Evolutionary conservation across 768 basidiomycete species (phyloP).

Genomic region (Boletus rubroflammeus): DNA sequence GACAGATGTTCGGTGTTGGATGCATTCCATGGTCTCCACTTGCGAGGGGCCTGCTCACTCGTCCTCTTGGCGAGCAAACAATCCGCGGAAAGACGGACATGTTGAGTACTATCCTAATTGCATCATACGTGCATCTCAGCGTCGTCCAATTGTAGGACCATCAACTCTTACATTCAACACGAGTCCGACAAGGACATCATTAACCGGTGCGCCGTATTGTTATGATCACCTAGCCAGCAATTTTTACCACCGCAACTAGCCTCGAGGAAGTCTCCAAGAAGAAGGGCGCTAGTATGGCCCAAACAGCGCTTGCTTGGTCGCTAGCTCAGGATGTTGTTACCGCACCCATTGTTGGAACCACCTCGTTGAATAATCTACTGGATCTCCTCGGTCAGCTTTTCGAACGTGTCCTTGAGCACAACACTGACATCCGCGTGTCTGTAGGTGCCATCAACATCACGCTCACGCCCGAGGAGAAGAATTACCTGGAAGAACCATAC

Average conservation of each 20-base stretch:
- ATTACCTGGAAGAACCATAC: slow-evolving; percentile 10
- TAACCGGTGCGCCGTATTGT: background rate
- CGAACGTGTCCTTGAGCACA: background rate
- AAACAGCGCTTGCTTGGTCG: slow-evolving; percentile 3
- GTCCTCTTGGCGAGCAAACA: slow-evolving; percentile 2
- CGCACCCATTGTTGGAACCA: slow-evolving; percentile 7
- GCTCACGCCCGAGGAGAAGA: slow-evolving; percentile 9
- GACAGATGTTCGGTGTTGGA: slow-evolving; percentile 28
- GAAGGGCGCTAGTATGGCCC: background rate
- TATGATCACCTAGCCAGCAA: background rate
- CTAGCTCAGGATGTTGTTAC: slow-evolving; percentile 6
- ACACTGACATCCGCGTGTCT: background rate
- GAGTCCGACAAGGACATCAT: slow-evolving; percentile 11
- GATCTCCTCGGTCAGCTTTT: slow-evolving; percentile 7
- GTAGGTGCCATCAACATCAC: slow-evolving; percentile 5
- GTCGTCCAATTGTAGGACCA: background rate
- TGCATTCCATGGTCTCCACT: slow-evolving; percentile 5
- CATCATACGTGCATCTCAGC: background rate
- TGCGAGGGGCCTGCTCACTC: slow-evolving; percentile 2
- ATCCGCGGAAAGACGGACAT: background rate
- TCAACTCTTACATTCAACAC: slow-evolving; percentile 7
- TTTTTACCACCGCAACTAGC: background rate
- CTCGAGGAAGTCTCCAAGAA: slow-evolving; percentile 8
- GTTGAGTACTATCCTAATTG: background rate
- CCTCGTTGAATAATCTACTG: slow-evolving; percentile 6